Conservation (phyloP, 2,329 filamentous ascomycete species). For the Pseudovirgaria hyperparasitica region DNA sequence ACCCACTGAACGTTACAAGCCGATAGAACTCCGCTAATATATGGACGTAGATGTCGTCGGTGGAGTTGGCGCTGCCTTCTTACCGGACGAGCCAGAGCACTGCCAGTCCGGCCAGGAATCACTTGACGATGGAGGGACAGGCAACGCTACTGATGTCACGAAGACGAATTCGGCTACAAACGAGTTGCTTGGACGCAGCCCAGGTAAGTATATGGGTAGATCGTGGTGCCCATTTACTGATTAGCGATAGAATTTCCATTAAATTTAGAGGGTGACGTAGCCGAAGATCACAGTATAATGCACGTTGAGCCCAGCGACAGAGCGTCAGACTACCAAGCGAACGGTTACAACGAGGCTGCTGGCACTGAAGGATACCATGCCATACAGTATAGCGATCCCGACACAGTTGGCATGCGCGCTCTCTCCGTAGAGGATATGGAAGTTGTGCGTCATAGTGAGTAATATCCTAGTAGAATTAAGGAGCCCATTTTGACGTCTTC, state of each 20-base stretch:
- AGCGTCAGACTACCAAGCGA: constrained; percentile 4
- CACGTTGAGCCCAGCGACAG: constrained; percentile 6
- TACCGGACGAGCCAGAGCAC: constrained; percentile 6
- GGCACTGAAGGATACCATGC: constrained; percentile 5
- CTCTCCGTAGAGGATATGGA: constrained; percentile 6
- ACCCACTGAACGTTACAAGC: constrained; percentile 6
- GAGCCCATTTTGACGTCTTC: constrained; percentile 4
- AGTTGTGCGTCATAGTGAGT: constrained; percentile 7
- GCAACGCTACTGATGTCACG: constrained; percentile 4
- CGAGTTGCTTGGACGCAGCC: constrained; percentile 5
- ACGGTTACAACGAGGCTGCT: constrained; percentile 4
- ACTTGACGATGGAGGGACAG: constrained; percentile 4
- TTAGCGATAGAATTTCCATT: constrained; percentile 6
- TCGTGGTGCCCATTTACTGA: constrained; percentile 5
- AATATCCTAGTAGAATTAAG: constrained; percentile 5
- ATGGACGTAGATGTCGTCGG: constrained; percentile 4
- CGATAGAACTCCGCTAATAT: constrained; percentile 7
- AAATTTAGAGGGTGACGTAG: constrained; percentile 5
- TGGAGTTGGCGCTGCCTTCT: constrained; percentile 3
- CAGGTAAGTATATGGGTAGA: constrained; percentile 7
- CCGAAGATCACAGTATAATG: constrained; percentile 6
- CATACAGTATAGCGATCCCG: constrained; percentile 4
- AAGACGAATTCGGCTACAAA: constrained; percentile 6
- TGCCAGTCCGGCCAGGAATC: constrained; percentile 5
- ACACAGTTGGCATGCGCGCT: constrained; percentile 4